These are phyloP conservation scores for Fraxinus cuspidata DNA, from an alignment of 257 asterid genomes.

Conservation along the genomic window DNA sequence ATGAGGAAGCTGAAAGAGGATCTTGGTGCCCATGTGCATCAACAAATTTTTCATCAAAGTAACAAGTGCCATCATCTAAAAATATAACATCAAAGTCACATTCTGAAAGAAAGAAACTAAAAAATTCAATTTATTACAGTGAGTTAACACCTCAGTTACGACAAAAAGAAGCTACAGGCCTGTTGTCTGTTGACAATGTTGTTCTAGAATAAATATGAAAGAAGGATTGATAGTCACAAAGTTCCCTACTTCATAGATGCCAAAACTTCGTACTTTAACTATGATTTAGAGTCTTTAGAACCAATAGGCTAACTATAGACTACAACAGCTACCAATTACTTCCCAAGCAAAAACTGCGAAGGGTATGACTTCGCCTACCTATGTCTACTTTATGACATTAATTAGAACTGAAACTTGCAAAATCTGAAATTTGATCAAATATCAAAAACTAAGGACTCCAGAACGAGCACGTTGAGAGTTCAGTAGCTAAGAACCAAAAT, in stretches of 20 bases:
- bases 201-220: slow-evolving; percentile 6
- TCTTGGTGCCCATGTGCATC: slow-evolving; percentile 65
- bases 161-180: not conserved
- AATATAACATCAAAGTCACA: slow-evolving; percentile 13
- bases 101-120: slow-evolving; percentile 14
- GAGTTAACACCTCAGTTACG: not conserved
- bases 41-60: slow-evolving; percentile 59
- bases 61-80: slow-evolving; percentile 85
- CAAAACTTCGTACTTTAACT: slow-evolving; percentile 9
- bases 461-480: slow-evolving; percentile 2
- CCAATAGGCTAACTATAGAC: slow-evolving; percentile 17
- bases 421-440: not conserved
- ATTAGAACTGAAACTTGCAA: not conserved
- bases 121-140: slow-evolving; percentile 22
- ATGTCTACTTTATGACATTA: not conserved
- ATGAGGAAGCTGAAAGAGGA: slow-evolving; percentile 82
- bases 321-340: not conserved
- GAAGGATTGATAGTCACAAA: not conserved
- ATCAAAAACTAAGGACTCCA: slow-evolving; percentile 3
- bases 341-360: not conserved
- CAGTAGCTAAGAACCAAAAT: not conserved
- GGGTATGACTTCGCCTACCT: not conserved
- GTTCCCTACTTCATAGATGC: not conserved
- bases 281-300: not conserved
- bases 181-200: slow-evolving; percentile 14